Percentiles rank a stretch among this genome's conserved stretches.
Evolutionary conservation across 768 basidiomycete genomes (phyloP).

Genomic region (Leccinum truebloodii): DNA sequence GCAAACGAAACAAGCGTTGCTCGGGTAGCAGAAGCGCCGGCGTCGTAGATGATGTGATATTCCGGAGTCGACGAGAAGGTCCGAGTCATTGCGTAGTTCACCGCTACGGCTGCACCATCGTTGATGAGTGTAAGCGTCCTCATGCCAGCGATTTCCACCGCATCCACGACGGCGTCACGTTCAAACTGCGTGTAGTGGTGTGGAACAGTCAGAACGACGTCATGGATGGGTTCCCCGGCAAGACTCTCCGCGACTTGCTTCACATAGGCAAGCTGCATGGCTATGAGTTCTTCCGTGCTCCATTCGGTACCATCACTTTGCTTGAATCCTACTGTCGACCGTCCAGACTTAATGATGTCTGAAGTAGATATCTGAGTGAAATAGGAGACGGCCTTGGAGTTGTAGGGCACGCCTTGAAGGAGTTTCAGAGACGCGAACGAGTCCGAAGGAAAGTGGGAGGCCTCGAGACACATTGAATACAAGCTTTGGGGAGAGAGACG

Average conservation of each 20-base stretch:
- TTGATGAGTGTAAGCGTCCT: constrained; percentile 82
- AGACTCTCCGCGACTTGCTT: constrained; percentile 81
- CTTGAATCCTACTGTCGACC: constrained; percentile 60
- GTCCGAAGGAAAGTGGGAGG: constrained; percentile 87
- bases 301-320: constrained; percentile 68
- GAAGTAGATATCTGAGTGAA: constrained; percentile 57
- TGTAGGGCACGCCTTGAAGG: constrained; percentile 69
- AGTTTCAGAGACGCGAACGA: constrained; percentile 86
- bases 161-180: constrained; percentile 88
- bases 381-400: constrained; percentile 59
- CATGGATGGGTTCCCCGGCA: constrained; percentile 74
- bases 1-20: constrained; percentile 78
- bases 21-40: constrained; percentile 80
- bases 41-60: constrained; percentile 92
- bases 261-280: constrained; percentile 91
- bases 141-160: constrained; percentile 88
- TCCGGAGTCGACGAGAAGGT: constrained; percentile 71
- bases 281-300: constrained; percentile 88
- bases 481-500: background rate
- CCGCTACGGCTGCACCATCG: constrained; percentile 92
- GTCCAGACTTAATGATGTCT: constrained; percentile 51
- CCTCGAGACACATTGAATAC: constrained; percentile 46
- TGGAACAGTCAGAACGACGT: constrained; percentile 89
- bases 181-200: constrained; percentile 89
- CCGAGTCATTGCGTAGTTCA: constrained; percentile 98